Evolutionary conservation across 768 basidiomycete species (phyloP).

Genomic region (Boletellus ananiceps): DNA sequence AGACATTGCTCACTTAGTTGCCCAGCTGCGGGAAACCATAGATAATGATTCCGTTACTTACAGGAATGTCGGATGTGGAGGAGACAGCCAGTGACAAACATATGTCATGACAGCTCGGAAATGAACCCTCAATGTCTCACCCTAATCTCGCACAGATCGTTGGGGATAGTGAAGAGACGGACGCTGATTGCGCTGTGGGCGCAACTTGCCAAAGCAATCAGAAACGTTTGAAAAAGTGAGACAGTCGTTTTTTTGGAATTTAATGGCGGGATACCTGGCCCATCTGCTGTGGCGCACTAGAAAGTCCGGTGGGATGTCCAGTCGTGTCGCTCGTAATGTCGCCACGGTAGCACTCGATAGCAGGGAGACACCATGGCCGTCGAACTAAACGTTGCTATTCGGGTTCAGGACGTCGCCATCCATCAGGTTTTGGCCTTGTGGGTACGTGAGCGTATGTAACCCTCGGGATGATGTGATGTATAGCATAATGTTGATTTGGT

Average conservation of each 20-base stretch:
- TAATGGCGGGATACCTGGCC: background rate
- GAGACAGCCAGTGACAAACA: background rate
- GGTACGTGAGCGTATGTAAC: too few species aligned
- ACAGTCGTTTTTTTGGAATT: constrained; percentile 4
- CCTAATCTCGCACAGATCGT: constrained; percentile 1
- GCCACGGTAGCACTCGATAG: background rate
- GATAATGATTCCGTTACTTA: background rate
- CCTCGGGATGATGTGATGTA: background rate
- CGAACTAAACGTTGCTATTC: constrained; percentile 2
- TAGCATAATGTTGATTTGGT: background rate
- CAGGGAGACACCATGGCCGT: background rate
- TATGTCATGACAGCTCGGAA: background rate
- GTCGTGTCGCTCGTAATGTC: too few species aligned
- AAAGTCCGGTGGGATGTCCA: too few species aligned
- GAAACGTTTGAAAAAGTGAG: constrained; percentile 14
- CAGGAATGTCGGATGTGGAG: constrained; percentile 2
- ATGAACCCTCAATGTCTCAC: constrained; percentile 17
- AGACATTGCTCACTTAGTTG: background rate
- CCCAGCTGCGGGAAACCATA: background rate
- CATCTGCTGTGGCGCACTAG: background rate
- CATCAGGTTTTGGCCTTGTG: background rate
- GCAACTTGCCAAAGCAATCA: background rate
- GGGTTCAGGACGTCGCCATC: constrained; percentile 1
- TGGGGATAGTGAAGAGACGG: constrained; percentile 1
- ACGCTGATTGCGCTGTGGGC: background rate